Evolutionary conservation across 1,139 yeast genomes (phyloP).

Genomic region (Nakaseomyces bracarensis): DNA sequence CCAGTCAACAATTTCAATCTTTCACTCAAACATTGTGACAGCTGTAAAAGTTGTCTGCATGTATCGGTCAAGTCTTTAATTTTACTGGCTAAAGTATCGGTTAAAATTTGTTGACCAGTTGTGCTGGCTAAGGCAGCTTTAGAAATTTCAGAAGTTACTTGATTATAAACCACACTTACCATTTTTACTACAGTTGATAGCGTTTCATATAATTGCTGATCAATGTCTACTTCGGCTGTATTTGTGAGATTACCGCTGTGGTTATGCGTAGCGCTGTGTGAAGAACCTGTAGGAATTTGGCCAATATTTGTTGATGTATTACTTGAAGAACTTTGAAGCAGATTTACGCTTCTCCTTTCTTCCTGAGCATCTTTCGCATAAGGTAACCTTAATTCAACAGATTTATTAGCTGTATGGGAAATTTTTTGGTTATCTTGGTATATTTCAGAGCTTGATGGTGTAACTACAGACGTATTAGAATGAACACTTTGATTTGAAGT

Average conservation of each 20-base stretch:
- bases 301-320: not conserved
- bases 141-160: constrained; percentile 67
- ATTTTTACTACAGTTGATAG: constrained; percentile 64
- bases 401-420: not conserved
- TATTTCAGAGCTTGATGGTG: not conserved
- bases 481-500: not conserved
- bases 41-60: constrained; percentile 75
- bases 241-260: not conserved
- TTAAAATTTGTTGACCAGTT: constrained; percentile 30
- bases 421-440: not conserved
- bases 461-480: not conserved
- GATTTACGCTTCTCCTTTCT: not conserved
- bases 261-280: not conserved
- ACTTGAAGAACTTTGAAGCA: not conserved
- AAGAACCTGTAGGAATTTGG: not conserved
- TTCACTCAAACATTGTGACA: constrained; percentile 57
- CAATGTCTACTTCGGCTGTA: constrained; percentile 44
- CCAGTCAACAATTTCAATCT: constrained; percentile 38
- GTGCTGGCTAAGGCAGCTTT: constrained; percentile 52
- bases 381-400: not conserved
- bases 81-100: constrained; percentile 47
- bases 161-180: constrained; percentile 73
- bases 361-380: not conserved
- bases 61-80: constrained; percentile 71
- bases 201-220: constrained; percentile 68